These are phyloP conservation scores for Parmelia sp. DNA, from an alignment of 495 filamentous ascomycete genomes.

Conservation along the genomic window DNA sequence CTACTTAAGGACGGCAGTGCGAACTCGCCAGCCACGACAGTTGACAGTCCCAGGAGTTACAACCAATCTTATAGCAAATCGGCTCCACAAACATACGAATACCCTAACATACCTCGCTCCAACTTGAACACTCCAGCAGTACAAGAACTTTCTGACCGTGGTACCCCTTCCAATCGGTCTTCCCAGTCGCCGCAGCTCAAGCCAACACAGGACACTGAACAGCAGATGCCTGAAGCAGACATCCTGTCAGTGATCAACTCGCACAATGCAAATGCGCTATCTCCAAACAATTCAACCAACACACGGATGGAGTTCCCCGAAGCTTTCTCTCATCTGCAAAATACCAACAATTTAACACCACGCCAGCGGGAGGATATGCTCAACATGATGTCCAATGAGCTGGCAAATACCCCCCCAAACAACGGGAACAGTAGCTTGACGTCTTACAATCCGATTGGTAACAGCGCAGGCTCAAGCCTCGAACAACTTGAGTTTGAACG, in stretches of 20 bases:
- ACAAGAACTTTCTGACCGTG: constrained; percentile 33
- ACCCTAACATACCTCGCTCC: not conserved
- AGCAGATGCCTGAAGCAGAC: constrained; percentile 50
- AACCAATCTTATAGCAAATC: constrained; percentile 1
- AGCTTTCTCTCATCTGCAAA: constrained; percentile 65
- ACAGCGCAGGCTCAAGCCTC: constrained; percentile 49
- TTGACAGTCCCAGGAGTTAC: constrained; percentile 11
- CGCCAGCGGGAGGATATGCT: constrained; percentile 77
- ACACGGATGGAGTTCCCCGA: constrained; percentile 62
- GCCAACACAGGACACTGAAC: constrained; percentile 26
- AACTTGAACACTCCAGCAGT: constrained; percentile 24
- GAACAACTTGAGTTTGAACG: constrained; percentile 69
- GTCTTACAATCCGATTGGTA: constrained; percentile 51
- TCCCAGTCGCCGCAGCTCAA: constrained; percentile 25
- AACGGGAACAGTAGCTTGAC: constrained; percentile 55
- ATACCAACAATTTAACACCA: constrained; percentile 58
- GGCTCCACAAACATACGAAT: not conserved
- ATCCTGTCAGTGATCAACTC: constrained; percentile 81
- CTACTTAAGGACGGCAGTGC: constrained; percentile 38
- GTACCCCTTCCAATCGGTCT: constrained; percentile 20
- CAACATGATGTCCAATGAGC: constrained; percentile 62
- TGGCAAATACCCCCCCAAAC: constrained; percentile 26
- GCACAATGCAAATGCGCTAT: constrained; percentile 60
- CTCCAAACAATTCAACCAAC: constrained; percentile 39
- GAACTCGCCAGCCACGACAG: constrained; percentile 12